phyloP scores from a whole-genome alignment of 2,329 filamentous ascomycete genomes.

The Monosporascus sp. region DNA sequence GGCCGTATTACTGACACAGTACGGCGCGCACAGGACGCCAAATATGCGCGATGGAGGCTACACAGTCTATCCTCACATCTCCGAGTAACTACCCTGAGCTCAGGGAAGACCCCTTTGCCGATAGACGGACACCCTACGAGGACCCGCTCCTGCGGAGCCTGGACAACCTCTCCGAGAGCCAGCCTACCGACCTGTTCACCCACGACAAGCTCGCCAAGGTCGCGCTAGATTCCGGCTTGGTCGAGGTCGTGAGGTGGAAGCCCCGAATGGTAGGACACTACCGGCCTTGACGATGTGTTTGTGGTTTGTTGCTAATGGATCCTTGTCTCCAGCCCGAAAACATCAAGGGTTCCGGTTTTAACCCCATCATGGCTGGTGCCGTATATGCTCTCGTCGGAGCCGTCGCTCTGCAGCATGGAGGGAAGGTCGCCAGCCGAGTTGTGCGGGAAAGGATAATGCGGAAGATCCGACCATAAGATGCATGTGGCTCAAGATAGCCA shows the following conservation, averaged over 20 bases:
- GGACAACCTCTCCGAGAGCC: slow-evolving; percentile 60
- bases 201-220: slow-evolving; percentile 63
- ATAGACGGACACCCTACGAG: slow-evolving; percentile 59
- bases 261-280: slow-evolving; percentile 64
- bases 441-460: slow-evolving; percentile 71
- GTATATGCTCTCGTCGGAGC: slow-evolving; percentile 86
- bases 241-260: slow-evolving; percentile 79
- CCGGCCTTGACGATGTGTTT: neutral
- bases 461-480: slow-evolving; percentile 20
- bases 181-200: slow-evolving; percentile 57
- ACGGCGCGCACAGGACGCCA: slow-evolving; percentile 19
- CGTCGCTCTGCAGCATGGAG: slow-evolving; percentile 81
- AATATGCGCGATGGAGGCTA: slow-evolving; percentile 23
- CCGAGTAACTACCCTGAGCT: slow-evolving; percentile 22
- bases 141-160: slow-evolving; percentile 69
- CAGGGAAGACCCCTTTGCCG: slow-evolving; percentile 35
- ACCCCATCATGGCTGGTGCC: slow-evolving; percentile 69
- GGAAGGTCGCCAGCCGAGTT: slow-evolving; percentile 67
- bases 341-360: slow-evolving; percentile 65
- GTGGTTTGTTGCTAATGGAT: slow-evolving; percentile 11
- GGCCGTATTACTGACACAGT: slow-evolving; percentile 6
- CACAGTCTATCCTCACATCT: slow-evolving; percentile 60
- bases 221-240: slow-evolving; percentile 64
- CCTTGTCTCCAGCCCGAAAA: slow-evolving; percentile 49
- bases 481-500: neutral